Evolutionary conservation across 2,329 filamentous ascomycete genomes (phyloP).

Genomic region (Paradendryphiella salina): DNA sequence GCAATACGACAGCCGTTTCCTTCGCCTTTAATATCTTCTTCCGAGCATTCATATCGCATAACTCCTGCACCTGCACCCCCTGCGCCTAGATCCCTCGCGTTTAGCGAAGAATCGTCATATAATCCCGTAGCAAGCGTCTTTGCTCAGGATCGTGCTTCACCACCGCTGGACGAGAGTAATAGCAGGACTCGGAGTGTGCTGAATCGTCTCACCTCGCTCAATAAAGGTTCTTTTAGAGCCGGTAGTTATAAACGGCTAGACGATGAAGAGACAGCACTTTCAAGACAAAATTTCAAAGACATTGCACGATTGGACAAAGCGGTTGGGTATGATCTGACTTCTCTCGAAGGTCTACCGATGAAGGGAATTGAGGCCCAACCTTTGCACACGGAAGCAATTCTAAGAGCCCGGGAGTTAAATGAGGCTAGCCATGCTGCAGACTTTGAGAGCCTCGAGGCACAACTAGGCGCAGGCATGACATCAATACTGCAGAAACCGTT

Average conservation of each 20-base stretch:
- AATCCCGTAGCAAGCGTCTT: slow-evolving; percentile 28
- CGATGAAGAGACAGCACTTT: slow-evolving; percentile 35
- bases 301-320: slow-evolving; percentile 41
- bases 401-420: slow-evolving; percentile 27
- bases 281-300: slow-evolving; percentile 18
- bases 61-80: slow-evolving; percentile 40
- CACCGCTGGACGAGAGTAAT: slow-evolving; percentile 22
- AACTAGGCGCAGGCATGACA: slow-evolving; percentile 45
- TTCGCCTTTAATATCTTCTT: slow-evolving; percentile 33
- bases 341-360: slow-evolving; percentile 37
- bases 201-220: slow-evolving; percentile 37
- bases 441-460: slow-evolving; percentile 40
- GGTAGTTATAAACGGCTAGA: slow-evolving; percentile 38
- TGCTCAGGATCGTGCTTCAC: slow-evolving; percentile 19
- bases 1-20: slow-evolving; percentile 39
- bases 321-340: slow-evolving; percentile 36
- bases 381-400: slow-evolving; percentile 17
- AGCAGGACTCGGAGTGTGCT: slow-evolving; percentile 39
- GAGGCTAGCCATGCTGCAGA: slow-evolving; percentile 44
- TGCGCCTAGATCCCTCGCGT: slow-evolving; percentile 28
- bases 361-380: slow-evolving; percentile 24
- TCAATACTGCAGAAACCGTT: slow-evolving; percentile 44
- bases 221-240: slow-evolving; percentile 20
- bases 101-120: slow-evolving; percentile 39
- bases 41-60: slow-evolving; percentile 36